Base-by-base conservation (phyloP, 345 rosid genomes). In the Hypericum perforatum region DNA sequence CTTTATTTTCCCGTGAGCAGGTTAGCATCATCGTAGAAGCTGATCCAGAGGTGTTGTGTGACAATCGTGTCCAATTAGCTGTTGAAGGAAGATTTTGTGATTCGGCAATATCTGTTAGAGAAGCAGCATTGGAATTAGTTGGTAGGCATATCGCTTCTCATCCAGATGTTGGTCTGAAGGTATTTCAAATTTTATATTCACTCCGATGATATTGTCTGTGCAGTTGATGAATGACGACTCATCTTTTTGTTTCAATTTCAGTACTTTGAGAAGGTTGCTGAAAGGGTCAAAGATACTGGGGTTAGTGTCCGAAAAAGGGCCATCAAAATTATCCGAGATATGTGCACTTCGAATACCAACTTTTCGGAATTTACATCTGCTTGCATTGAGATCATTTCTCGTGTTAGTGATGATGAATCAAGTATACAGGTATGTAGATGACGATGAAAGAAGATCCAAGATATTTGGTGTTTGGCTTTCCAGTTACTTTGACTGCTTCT, bases 21-120 rank as follows among this genome's bases (percentile, higher is more conserved):
- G 97, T 88, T 47, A 89, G 98, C 74, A 80, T 84, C 55, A 89
- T 88, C 63, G 98, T 92, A 53, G 98, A 92, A 78, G 82, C 81
- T 65, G 98, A 92, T 70, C 97, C 98, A 37, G 98, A 85, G 80
- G 98, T 92, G 45, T 70, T 88, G 64, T 70, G 95, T 51, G 97
- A 92, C 69, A 82, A 80, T 57, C 95, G 85, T 58, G 95, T 92
- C 54, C 98, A 92, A 66, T 59, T 79, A 68, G 98, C 98, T 69
- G 97, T 92, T 69, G 95, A 92, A 68, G 98, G 97, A 74, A 83
- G 98, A 77, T 88, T 92, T 72, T 92, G 98, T 59, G 98, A 92
- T 73, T 92, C 98, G 16, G 95, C 98, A 53, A 92, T 89, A 68
- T 92, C 98, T 63, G 98, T 79, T 22, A 92, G 98, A 68, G 97